These are phyloP conservation scores for Theileria annulata DNA, from an alignment of 169 alveolate species.

Conservation along the genomic window DNA sequence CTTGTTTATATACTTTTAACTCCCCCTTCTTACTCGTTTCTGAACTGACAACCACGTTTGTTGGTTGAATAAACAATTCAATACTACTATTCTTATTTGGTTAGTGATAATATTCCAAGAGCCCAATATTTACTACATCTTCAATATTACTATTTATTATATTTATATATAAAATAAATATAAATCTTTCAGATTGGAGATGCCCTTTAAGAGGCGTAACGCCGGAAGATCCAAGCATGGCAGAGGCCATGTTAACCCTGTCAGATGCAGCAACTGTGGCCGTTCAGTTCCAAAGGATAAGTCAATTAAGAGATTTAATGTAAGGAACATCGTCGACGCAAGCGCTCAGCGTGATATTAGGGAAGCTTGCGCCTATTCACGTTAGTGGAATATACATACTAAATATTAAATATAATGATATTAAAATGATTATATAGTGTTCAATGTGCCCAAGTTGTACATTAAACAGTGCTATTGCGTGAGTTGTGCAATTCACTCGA, in stretches of 20 bases:
- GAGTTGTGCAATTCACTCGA: constrained; percentile 99
- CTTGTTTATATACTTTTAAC: too few relatives aligned
- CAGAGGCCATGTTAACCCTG: constrained; percentile 96
- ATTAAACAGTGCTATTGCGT: constrained; percentile 98
- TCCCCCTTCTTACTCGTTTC: too few relatives aligned
- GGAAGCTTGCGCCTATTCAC: constrained; percentile 92
- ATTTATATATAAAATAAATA: not conserved
- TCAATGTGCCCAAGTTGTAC: constrained; percentile 95
- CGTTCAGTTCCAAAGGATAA: constrained; percentile 98
- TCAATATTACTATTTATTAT: not conserved
- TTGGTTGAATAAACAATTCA: too few relatives aligned
- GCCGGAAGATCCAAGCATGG: constrained; percentile 99
- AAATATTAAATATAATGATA: not conserved
- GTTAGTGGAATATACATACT: constrained; percentile 41
- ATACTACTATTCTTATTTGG: not conserved
- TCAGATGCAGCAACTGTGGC: constrained; percentile 98
- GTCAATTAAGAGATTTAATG: constrained; percentile 98
- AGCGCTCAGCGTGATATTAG: constrained; percentile 97
- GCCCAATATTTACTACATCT: not conserved
- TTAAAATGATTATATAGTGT: constrained; percentile 58
- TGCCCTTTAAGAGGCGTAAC: constrained; percentile 99
- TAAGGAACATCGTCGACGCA: constrained; percentile 98
- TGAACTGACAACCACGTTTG: too few relatives aligned
- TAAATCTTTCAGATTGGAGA: constrained; percentile 41
- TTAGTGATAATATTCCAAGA: not conserved